Conservation (phyloP, 2,329 filamentous ascomycete genomes). For the Apiospora sp. region DNA sequence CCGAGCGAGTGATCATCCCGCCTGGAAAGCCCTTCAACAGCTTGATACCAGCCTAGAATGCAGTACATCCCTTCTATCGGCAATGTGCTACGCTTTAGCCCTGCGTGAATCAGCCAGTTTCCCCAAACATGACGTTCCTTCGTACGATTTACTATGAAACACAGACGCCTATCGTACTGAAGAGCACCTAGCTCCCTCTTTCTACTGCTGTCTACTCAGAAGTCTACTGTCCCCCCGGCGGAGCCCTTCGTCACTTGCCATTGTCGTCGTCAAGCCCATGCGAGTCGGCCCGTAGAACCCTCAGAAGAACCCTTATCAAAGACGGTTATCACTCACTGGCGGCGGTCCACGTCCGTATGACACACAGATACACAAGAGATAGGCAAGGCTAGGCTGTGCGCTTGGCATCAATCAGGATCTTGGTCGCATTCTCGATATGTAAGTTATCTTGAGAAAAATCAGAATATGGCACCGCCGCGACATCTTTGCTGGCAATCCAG, state of each 20-base stretch:
- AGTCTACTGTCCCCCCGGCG: background rate
- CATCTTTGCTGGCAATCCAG: background rate
- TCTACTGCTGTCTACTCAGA: no score
- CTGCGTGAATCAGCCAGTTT: slow-evolving; percentile 15
- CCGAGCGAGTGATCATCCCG: slow-evolving; percentile 18
- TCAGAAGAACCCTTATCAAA: slow-evolving; percentile 10
- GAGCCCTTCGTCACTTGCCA: slow-evolving; percentile 12
- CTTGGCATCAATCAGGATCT: background rate
- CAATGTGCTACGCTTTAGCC: slow-evolving; percentile 1
- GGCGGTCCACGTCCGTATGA: slow-evolving; percentile 7
- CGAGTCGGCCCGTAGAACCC: slow-evolving; percentile 11
- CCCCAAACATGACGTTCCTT: slow-evolving; percentile 3
- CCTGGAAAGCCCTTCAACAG: slow-evolving; percentile 1
- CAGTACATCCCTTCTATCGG: background rate
- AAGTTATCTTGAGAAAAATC: background rate
- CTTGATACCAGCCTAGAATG: background rate
- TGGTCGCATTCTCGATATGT: background rate
- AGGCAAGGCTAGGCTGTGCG: background rate
- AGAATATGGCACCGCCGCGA: background rate
- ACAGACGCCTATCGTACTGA: background rate
- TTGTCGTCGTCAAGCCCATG: background rate
- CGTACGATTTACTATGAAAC: background rate
- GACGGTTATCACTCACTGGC: slow-evolving; percentile 4
- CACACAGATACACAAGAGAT: slow-evolving; percentile 11
- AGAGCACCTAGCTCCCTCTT: background rate